phyloP scores from a whole-genome alignment of 352 stramenopile species.

The Pythium aristosporum region DNA sequence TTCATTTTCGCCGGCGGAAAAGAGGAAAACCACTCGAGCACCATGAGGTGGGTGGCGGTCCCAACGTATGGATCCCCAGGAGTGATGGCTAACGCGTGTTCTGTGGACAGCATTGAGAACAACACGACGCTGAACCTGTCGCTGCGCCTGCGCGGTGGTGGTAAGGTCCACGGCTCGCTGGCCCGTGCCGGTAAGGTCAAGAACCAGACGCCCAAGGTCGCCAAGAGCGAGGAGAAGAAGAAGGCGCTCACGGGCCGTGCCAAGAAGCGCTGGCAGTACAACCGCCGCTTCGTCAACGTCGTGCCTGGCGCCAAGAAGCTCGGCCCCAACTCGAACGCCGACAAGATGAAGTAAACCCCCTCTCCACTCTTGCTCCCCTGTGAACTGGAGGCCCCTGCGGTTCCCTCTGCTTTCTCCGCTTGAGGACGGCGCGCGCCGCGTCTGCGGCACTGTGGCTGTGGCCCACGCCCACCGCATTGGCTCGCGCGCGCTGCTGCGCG shows the following conservation, averaged over 20 bases:
- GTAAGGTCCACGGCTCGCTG: constrained; percentile 99
- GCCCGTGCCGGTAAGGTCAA: constrained; percentile 99
- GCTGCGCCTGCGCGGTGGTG: constrained; percentile 92
- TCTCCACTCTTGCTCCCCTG: not conserved
- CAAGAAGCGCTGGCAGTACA: constrained; percentile 99
- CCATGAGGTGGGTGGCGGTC: constrained; percentile 28
- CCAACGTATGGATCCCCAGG: not conserved
- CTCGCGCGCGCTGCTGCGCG: not conserved
- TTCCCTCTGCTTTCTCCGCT: constrained; percentile 19
- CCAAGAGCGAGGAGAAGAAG: constrained; percentile 98
- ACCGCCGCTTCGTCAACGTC: constrained; percentile 99
- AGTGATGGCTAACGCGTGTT: not conserved
- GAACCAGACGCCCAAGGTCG: constrained; percentile 99
- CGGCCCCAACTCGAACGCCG: constrained; percentile 98
- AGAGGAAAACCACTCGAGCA: constrained; percentile 31
- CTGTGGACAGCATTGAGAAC: constrained; percentile 92
- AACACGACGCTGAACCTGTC: constrained; percentile 96
- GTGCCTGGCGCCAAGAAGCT: constrained; percentile 96
- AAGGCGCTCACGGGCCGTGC: constrained; percentile 97
- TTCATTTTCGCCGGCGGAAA: constrained; percentile 32
- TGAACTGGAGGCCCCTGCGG: not conserved
- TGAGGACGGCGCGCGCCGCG: constrained; percentile 6
- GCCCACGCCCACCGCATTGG: not conserved
- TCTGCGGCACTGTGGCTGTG: no score
- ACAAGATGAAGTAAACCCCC: constrained; percentile 64